Evolutionary conservation across 2,329 filamentous ascomycete genomes (phyloP).

Genomic region (Aspergillus viridinutans): DNA sequence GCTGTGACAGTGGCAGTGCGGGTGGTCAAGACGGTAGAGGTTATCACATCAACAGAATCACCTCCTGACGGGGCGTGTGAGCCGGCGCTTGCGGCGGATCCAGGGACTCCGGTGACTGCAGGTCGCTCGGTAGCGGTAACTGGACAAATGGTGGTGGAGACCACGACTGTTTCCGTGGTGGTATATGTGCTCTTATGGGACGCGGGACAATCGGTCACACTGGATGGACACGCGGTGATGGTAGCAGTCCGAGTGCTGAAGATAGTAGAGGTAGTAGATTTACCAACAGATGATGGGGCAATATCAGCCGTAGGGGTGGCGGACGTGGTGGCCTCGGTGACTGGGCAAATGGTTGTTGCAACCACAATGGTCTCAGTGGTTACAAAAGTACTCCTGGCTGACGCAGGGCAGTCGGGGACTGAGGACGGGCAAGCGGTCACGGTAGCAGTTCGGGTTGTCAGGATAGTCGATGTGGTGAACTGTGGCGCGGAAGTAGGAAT

Average conservation of each 20-base stretch:
- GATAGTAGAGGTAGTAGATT: slow-evolving; percentile 21
- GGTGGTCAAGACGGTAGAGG: slow-evolving; percentile 20
- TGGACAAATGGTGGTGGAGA: slow-evolving; percentile 23
- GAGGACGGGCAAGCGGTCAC: slow-evolving; percentile 22
- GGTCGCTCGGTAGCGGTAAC: background rate
- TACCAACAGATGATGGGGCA: background rate
- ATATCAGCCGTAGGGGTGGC: too few relatives aligned
- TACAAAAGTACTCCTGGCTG: slow-evolving; percentile 11
- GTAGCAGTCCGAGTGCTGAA: slow-evolving; percentile 20
- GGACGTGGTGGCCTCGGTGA: slow-evolving; percentile 3
- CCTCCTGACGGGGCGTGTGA: too few relatives aligned
- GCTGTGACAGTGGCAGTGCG: slow-evolving; percentile 22
- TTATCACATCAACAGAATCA: slow-evolving; percentile 1
- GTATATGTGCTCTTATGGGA: slow-evolving; percentile 10
- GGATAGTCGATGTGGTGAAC: slow-evolving; percentile 19
- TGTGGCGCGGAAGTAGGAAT: background rate
- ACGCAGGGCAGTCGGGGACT: slow-evolving; percentile 25
- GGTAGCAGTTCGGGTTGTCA: slow-evolving; percentile 20
- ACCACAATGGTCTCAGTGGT: slow-evolving; percentile 21
- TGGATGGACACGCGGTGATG: slow-evolving; percentile 23
- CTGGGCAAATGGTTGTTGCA: slow-evolving; percentile 21
- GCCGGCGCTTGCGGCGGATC: too few relatives aligned
- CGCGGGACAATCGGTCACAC: slow-evolving; percentile 24
- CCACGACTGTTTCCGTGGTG: slow-evolving; percentile 19
- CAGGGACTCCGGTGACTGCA: too few relatives aligned